phyloP scores from a whole-genome alignment of 2,329 filamentous ascomycete species.

The Aspergillus oerlinghausenensis region DNA sequence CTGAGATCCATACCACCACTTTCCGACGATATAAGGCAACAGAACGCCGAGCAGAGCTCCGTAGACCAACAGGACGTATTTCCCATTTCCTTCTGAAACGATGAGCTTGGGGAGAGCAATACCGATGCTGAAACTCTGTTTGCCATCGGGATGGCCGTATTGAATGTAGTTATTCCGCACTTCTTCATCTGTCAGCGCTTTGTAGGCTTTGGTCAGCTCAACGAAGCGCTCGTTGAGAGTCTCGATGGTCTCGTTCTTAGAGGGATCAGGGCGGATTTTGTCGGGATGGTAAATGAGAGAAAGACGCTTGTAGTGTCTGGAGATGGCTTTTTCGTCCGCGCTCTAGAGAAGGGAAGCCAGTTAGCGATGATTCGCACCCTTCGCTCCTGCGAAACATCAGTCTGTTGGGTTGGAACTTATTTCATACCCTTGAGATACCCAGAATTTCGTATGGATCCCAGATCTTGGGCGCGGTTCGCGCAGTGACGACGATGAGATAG shows the following conservation, averaged over 20 bases:
- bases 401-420: slow-evolving; percentile 15
- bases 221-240: slow-evolving; percentile 83
- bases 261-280: slow-evolving; percentile 76
- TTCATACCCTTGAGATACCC: slow-evolving; percentile 68
- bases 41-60: slow-evolving; percentile 82
- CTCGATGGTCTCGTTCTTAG: slow-evolving; percentile 86
- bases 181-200: slow-evolving; percentile 94
- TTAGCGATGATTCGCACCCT: not conserved
- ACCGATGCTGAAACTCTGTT: slow-evolving; percentile 96
- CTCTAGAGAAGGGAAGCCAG: slow-evolving; percentile 48
- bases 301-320: slow-evolving; percentile 80
- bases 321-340: slow-evolving; percentile 83
- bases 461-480: slow-evolving; percentile 66
- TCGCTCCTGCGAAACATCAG: not conserved
- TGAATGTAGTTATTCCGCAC: slow-evolving; percentile 95
- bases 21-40: slow-evolving; percentile 87
- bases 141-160: slow-evolving; percentile 94
- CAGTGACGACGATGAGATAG: slow-evolving; percentile 80
- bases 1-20: slow-evolving; percentile 98
- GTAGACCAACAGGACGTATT: slow-evolving; percentile 90
- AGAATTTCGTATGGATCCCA: slow-evolving; percentile 98
- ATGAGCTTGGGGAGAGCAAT: slow-evolving; percentile 94
- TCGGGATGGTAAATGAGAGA: slow-evolving; percentile 88
- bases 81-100: slow-evolving; percentile 87
- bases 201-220: slow-evolving; percentile 95